Evolutionary conservation across 768 basidiomycete species (phyloP), one percentile per base, ranked within the genome.

Genomic region (Suillus americanus): DNA sequence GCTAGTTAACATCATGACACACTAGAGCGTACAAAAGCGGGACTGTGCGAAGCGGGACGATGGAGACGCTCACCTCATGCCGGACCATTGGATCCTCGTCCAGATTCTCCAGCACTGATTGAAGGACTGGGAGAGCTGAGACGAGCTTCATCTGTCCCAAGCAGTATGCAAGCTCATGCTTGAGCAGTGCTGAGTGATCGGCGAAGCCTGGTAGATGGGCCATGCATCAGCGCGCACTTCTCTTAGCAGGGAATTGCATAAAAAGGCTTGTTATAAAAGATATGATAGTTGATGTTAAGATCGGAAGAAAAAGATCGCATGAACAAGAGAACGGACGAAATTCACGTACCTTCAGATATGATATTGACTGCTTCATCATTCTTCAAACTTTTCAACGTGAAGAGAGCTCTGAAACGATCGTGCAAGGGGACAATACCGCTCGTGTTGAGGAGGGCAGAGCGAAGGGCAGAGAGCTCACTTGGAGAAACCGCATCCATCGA

Each of bases 131-230:
- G 13, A 99, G 80, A 0, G 97, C 97, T 3, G 82, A 80, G 0
- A 79, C 70, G 38, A 83, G 83, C 69, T 89, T 89, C 78, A 96
- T 91, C 78, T 99, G 97, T 0, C 97, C 97, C 3, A 99, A 84
- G 71, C 95, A 96, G 75, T 99, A 99, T 1, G 97, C 97, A 2
- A 99, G 84, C 73, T 99, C 97, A 75, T 99, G 97, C 72, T 98
- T 98, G 38, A 99, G 83, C 65, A 99, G 76, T 10, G 95, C 92
- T 50, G 95, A 97, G 6, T 87, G 83, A 75, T 98, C 96, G 40
- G 78, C 76, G 74, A 99, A 94, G 33, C 91, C 96, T 96, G 70
- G 65, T 57, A 64, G 57, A 51, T 37, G 5, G 5, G 35, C 7
- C 45, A 60, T 33, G 50, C 61, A 18, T 59, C 25, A 59, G 57